phyloP scores from a whole-genome alignment of 495 filamentous ascomycete genomes.

The Penicillium egyptiacum region DNA sequence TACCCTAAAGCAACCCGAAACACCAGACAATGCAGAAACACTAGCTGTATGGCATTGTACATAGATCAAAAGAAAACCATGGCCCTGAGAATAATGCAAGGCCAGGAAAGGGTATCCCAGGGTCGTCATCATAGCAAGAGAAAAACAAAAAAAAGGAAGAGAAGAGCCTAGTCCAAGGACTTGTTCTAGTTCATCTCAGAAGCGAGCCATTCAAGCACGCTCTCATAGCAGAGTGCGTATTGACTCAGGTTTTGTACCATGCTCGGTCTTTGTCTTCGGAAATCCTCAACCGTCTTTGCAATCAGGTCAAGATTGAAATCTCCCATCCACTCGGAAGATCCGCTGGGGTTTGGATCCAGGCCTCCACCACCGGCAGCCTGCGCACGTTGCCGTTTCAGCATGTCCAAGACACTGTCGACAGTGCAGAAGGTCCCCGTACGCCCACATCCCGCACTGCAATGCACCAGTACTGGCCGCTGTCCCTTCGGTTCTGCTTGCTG shows the following conservation, averaged over 20 bases:
- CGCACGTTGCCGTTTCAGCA: slow-evolving; percentile 76
- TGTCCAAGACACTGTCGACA: slow-evolving; percentile 89
- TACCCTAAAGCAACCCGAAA: not conserved
- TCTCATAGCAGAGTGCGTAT: slow-evolving; percentile 96
- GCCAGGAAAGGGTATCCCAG: slow-evolving; percentile 9
- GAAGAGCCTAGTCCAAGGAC: not conserved
- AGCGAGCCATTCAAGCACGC: slow-evolving; percentile 82
- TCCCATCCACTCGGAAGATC: slow-evolving; percentile 32
- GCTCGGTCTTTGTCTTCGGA: slow-evolving; percentile 81
- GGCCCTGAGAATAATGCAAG: slow-evolving; percentile 7
- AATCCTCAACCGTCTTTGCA: slow-evolving; percentile 82
- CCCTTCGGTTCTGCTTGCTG: slow-evolving; percentile 56
- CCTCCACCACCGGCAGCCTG: slow-evolving; percentile 24
- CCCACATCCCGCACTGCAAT: slow-evolving; percentile 94
- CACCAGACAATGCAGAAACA: slow-evolving; percentile 13
- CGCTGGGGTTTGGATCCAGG: slow-evolving; percentile 28
- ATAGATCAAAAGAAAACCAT: slow-evolving; percentile 7
- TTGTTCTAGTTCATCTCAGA: slow-evolving; percentile 40
- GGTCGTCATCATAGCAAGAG: slow-evolving; percentile 8
- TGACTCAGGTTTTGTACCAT: slow-evolving; percentile 97
- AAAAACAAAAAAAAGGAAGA: not conserved
- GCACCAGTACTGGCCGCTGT: slow-evolving; percentile 77
- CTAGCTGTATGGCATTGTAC: slow-evolving; percentile 11
- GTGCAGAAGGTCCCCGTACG: slow-evolving; percentile 96
- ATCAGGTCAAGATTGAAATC: slow-evolving; percentile 72